These are phyloP conservation scores for Sugiyamaella grinbergsii DNA, from an alignment of 1,139 yeast genomes.

Conservation along the genomic window DNA sequence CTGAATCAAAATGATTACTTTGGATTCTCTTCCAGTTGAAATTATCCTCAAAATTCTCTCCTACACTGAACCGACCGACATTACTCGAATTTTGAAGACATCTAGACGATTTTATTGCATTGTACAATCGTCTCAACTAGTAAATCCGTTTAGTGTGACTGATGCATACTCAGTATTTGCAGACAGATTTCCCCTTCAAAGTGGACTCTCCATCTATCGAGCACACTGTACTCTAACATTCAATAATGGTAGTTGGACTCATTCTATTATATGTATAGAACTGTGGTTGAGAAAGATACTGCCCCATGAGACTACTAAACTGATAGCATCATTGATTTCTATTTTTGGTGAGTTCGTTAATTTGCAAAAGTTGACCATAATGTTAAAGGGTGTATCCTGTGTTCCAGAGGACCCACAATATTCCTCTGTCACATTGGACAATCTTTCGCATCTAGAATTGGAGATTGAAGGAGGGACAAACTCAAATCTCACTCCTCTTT, in stretches of 20 bases:
- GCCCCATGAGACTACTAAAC: not conserved
- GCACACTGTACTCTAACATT: not conserved
- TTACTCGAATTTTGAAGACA: not conserved
- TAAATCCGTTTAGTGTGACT: not conserved
- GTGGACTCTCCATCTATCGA: not conserved
- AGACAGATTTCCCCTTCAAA: not conserved
- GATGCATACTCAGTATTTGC: not conserved
- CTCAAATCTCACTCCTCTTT: not conserved
- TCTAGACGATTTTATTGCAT: not conserved
- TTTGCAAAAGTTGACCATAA: not conserved
- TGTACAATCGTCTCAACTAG: not conserved
- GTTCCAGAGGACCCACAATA: not conserved
- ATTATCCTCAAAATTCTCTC: not conserved
- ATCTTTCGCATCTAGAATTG: not conserved
- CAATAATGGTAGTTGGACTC: slow-evolving; percentile 2
- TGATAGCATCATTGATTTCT: not conserved
- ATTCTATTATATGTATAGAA: not conserved
- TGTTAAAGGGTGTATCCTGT: slow-evolving; percentile 5
- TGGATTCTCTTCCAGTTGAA: not conserved
- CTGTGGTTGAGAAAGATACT: not conserved
- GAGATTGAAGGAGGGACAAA: slow-evolving; percentile 3
- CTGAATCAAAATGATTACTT: slow-evolving; percentile 2
- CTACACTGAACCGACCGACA: not conserved
- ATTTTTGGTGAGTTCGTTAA: not conserved
- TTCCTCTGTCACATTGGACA: not conserved